These are phyloP conservation scores for Odontarrhena argentea DNA, from an alignment of 345 rosid genomes.

Conservation along the genomic window DNA sequence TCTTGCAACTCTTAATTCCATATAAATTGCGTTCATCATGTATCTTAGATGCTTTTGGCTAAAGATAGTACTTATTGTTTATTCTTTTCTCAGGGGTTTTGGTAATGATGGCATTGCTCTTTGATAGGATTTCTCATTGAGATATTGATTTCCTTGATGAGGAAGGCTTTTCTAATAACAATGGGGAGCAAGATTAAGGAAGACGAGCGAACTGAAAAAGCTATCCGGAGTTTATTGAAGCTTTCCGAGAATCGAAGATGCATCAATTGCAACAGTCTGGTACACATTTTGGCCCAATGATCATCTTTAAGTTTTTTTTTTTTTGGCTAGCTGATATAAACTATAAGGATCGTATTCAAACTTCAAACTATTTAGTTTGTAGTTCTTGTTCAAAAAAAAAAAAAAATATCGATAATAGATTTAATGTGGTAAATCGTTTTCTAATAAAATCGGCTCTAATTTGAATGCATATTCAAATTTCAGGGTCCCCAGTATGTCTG, in stretches of 20 bases:
- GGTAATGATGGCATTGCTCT: constrained; percentile 16
- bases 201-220: constrained; percentile 68
- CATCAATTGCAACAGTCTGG: constrained; percentile 85
- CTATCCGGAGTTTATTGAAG: constrained; percentile 67
- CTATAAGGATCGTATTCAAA: neutral
- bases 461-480: neutral
- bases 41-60: constrained; percentile 9
- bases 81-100: constrained; percentile 3
- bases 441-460: no score
- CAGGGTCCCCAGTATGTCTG: constrained; percentile 99
- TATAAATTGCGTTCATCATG: neutral
- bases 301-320: neutral
- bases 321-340: neutral
- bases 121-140: constrained; percentile 14
- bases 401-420: no score
- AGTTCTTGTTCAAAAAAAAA: no score
- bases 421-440: no score
- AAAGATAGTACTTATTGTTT: constrained; percentile 7
- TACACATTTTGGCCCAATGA: constrained; percentile 34
- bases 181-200: constrained; percentile 66
- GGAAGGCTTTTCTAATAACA: constrained; percentile 21
- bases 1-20: constrained; percentile 1
- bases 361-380: no score
- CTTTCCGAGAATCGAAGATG: constrained; percentile 82
- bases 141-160: constrained; percentile 21